Evolutionary conservation across 768 basidiomycete genomes (phyloP), one percentile per base, ranked within the genome.

Genomic region (Dacryopinax primogenitus): DNA sequence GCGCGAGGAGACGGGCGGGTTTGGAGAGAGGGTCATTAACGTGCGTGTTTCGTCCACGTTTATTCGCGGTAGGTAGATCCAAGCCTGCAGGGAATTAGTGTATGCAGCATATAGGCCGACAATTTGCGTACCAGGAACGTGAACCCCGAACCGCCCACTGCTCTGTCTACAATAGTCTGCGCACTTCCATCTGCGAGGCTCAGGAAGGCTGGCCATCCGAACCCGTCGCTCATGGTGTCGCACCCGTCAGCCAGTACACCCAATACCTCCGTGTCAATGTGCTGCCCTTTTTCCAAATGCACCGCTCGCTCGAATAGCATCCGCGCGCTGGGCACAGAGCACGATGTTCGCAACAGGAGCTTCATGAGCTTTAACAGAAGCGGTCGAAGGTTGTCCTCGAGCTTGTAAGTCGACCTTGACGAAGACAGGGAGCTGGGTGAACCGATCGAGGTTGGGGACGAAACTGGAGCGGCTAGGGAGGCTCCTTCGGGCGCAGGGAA

Each of bases 261-360:
- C 47, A 91, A 72, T 35, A 88, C 69, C 41, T 69, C 65, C 2
- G 66, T 34, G 37, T 72, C 63, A 23, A 72, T 37, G 13, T 39
- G 41, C n/a, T 36, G 51, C 23, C 47, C 62, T 18, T 66, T 65
- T 33, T 62, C 66, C 23, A 21, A 26, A 32, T 45, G 41, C 18
- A 68, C 62, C 0, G 64, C 65, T 12, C 65, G 78, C 68, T 86
- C 83, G 64, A 92, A 84, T 37, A 92, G 80, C 12, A 72, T 70
- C 47, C 86, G 76, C n/a, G 83, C 83, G 33, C 90, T 86, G 9
- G 78, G 75, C 0, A 85, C 83, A 2, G 81, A 83, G 0, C 84
- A 80, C 1, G 90, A 88, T 77, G 91, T 84, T 68, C 92, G 88
- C 36, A 91, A 76, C 21, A 92, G 71, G n/a, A 82, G 78, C 63